phyloP scores from a whole-genome alignment of 257 asterid species.

The Solanum chmielewskii region DNA sequence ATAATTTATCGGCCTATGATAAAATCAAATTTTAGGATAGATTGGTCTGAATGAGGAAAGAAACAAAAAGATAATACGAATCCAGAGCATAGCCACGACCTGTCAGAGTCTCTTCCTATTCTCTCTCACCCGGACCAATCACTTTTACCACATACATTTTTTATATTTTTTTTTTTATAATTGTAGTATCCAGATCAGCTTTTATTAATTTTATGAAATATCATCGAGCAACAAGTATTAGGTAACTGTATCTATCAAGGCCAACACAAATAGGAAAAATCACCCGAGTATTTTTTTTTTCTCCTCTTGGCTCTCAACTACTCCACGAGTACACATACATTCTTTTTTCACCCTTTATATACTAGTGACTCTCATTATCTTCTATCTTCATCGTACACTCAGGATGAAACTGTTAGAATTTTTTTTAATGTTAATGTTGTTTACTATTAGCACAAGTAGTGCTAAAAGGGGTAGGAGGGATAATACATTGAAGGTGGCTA shows the following conservation, averaged over 20 bases:
- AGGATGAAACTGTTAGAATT: background rate
- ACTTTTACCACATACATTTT: background rate
- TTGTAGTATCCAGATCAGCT: background rate
- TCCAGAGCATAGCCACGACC: conserved; percentile 21
- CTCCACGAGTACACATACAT: background rate
- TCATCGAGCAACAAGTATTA: background rate
- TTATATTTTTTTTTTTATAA: background rate
- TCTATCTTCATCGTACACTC: background rate
- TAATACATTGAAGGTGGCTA: background rate
- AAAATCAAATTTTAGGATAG: background rate
- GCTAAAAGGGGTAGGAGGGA: background rate
- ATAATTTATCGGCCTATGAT: background rate
- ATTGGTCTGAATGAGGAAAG: background rate
- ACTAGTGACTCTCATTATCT: background rate
- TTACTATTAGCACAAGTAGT: conserved; percentile 5
- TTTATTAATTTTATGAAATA: background rate
- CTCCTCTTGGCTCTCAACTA: background rate
- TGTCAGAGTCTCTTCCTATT: conserved; percentile 22
- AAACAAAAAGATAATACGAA: conserved; percentile 11
- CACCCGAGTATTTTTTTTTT: too few relatives aligned
- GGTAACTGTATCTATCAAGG: background rate
- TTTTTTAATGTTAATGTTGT: conserved; percentile 6
- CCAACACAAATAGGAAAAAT: background rate
- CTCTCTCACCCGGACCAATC: conserved; percentile 4
- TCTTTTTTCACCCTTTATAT: background rate